These are phyloP conservation scores for Tephrocybe sp. DNA, from an alignment of 768 basidiomycete species.

Conservation along the genomic window DNA sequence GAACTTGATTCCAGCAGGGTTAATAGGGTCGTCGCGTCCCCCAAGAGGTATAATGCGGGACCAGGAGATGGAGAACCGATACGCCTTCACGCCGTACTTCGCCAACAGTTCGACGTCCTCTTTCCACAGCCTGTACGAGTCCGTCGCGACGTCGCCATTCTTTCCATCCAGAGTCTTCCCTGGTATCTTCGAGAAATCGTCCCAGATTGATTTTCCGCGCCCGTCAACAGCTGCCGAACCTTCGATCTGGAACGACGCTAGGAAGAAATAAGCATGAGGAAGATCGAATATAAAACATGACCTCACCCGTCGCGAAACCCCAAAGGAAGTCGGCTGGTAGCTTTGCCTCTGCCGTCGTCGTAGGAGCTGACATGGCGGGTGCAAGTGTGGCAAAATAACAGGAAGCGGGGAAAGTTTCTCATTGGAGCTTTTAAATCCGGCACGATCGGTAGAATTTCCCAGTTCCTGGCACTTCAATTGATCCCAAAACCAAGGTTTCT, in stretches of 20 bases:
- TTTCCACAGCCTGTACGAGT: slow-evolving; percentile 69
- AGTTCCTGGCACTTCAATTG: slow-evolving; percentile 40
- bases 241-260: slow-evolving; percentile 75
- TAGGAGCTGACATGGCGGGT: slow-evolving; percentile 31
- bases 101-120: slow-evolving; percentile 65
- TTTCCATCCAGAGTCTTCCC: slow-evolving; percentile 71
- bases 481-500: slow-evolving; percentile 47
- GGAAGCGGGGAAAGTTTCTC: slow-evolving; percentile 23
- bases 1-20: slow-evolving; percentile 65
- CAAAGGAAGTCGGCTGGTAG: slow-evolving; percentile 64
- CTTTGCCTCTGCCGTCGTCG: slow-evolving; percentile 28
- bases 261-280: neutral
- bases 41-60: slow-evolving; percentile 73
- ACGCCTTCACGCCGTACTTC: slow-evolving; percentile 66
- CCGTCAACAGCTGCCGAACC: slow-evolving; percentile 61
- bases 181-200: slow-evolving; percentile 63
- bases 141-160: slow-evolving; percentile 69
- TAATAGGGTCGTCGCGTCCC: slow-evolving; percentile 72
- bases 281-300: no score
- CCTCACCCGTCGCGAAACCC: slow-evolving; percentile 71
- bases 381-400: slow-evolving; percentile 28
- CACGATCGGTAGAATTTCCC: slow-evolving; percentile 36
- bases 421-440: slow-evolving; percentile 38
- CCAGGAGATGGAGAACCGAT: slow-evolving; percentile 80
- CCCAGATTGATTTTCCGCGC: slow-evolving; percentile 74